A percentile compares a stretch with the other conserved stretches of the same genome.
Evolutionary conservation across 129 eudicot species (phyloP).

Genomic region (Helichrysum umbraculigerum): DNA sequence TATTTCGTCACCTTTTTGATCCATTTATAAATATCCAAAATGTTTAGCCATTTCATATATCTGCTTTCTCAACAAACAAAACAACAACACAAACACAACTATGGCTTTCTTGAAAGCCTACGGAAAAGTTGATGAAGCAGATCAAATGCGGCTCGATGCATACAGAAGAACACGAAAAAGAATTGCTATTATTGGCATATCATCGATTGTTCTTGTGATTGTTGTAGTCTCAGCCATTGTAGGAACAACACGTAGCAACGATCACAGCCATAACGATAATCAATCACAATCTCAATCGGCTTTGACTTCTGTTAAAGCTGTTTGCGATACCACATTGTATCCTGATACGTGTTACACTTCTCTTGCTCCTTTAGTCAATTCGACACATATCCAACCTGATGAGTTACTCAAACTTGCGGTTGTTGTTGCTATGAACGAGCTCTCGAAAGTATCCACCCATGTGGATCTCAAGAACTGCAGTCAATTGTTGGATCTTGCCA

Average conservation of each 20-base stretch:
- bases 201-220: constrained; percentile 48
- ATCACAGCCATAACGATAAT: not conserved
- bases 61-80: constrained; percentile 9
- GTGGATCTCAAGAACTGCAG: constrained; percentile 52
- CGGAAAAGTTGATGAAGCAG: constrained; percentile 53
- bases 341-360: constrained; percentile 55
- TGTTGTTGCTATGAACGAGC: constrained; percentile 51
- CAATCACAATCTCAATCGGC: constrained; percentile 21
- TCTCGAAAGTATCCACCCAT: constrained; percentile 31
- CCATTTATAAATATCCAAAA: constrained; percentile 22
- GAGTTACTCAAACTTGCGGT: constrained; percentile 46
- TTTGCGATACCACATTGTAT: constrained; percentile 54
- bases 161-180: constrained; percentile 50
- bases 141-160: constrained; percentile 47
- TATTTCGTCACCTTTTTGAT: not conserved
- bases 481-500: constrained; percentile 49
- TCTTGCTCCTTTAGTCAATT: constrained; percentile 36
- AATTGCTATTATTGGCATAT: constrained; percentile 38
- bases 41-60: not conserved
- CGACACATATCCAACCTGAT: constrained; percentile 40
- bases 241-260: constrained; percentile 39
- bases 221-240: constrained; percentile 53
- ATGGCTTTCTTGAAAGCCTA: constrained; percentile 54
- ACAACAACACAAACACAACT: not conserved
- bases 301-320: constrained; percentile 45